Base-by-base conservation (phyloP, 2,329 filamentous ascomycete species). In the Alternaria brassicicola region DNA sequence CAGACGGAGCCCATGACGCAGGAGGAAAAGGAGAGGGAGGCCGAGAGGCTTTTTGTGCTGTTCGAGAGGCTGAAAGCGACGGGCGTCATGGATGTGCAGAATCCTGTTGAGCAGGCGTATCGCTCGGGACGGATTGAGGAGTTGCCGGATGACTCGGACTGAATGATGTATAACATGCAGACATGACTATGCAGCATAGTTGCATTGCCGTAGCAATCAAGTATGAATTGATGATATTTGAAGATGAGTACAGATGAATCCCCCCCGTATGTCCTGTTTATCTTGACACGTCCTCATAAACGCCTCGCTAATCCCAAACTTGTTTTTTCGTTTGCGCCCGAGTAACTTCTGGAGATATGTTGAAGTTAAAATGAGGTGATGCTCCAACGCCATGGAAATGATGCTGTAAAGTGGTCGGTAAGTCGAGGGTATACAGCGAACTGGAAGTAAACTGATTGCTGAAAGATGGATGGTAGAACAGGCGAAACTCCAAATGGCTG, bases 21-120 rank as follows among this genome's bases (percentile, higher is more conserved):
- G 45, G 93, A 93, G 64, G 94, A 98, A 79, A 97, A 94, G 76
- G 91, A 97, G 76, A 84, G 91, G 57, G 95, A 99, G 73, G 94
- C 93, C 0, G 94, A 97, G 77, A 86, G 88, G 55, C 78, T 97
- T 1, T 97, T 96, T 79, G 92, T 97, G 12, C 80, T 97, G 3
- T 97, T 97, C 78, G 93, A 97, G 78, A 85, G 91, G 60, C 80
- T 95, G 41, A 91, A 86, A 73, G 86, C 85, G 61, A 95, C 88
- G 10, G 92, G 92, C 3, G 83, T 96, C 5, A 82, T 96, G 30
- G 83, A 90, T 63, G 87, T 95, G 13, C 84, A 92, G 76, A 96
- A 96, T 72, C 92, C 92, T 0, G 88, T 96, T 2, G 85, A 87
- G 56, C 82, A 86, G 67, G 90, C 91, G 0, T 79, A 88, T 55